Evolutionary conservation across 257 asterid species (phyloP), one percentile per base, ranked within the genome.

Genomic region (Euphrasia confusa): DNA sequence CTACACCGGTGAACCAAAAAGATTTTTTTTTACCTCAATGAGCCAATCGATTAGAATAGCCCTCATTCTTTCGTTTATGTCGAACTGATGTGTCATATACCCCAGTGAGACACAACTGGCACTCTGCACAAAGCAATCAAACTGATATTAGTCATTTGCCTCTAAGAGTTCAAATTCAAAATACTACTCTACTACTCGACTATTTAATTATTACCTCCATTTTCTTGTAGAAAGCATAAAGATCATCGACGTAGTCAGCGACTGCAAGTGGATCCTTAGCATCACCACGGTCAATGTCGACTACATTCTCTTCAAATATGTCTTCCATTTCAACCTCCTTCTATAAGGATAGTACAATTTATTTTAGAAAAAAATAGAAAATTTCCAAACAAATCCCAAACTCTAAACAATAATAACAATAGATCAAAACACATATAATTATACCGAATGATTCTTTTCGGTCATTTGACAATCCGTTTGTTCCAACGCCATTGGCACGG

Each of bases 261-360:
- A 77, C 95, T 4, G 95, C 85, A 40, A 91, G 83, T 10, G 92
- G 89, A 67, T 91, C 79, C 72, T 83, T 83, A 2, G 75, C 81
- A 66, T 92, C 97, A 42, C 70, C 45, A 12, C 78, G 54, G 42
- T 92, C 98, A 8, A 92, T 92, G 66, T 92, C 95, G 64, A 72
- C n/a, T 0, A 86, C 64, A 27, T 81, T 54, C 66, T 88, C 95
- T 61, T 86, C 94, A 35, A 83, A 83, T 58, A 84, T 86, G 76
- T 92, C 98, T 57, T 84, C 98, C 97, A 91, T 91, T 50, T 89
- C 97, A 7, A 92, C 84, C 79, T 92, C 98, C 87, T 79, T 30
- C 74, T 74, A 18, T 44, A 78, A 49, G 27, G 28, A 5, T 30
- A 4, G 24, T 21, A 21, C 24, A 21, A 21, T 21, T 21, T 21